Base-by-base conservation (phyloP, 345 rosid genomes). In the Clarkia xantiana region DNA sequence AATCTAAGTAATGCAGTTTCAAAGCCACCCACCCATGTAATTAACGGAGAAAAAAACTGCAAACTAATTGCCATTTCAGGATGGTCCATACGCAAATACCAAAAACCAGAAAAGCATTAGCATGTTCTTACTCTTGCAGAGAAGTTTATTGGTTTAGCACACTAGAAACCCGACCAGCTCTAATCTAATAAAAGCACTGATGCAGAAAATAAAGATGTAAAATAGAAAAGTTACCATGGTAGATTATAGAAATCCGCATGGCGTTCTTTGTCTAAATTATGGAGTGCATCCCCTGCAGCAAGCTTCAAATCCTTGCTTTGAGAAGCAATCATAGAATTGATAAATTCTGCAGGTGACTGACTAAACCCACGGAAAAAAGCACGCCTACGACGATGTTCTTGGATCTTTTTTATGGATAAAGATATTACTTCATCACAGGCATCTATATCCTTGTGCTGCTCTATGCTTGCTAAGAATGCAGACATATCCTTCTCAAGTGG, bases 331-430 rank as follows among this genome's bases (percentile, higher is more conserved):
- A 61, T 53, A 0, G 45, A 39, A 53, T 54, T 54, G 59, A 61
- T 49, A n/a, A 61, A 61, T 42, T 61, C 65, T 0, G 59, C 65
- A 17, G 65, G 65, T 12, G 59, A 61, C 53, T 61, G 58, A 61
- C 64, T 53, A 49, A 61, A 61, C 18, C 54, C 64, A 34, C 47
- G 65, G 40, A 61, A 61, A 54, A 61, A 61, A 6, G 65, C 53
- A 12, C 59, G 54, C 49, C 65, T 61, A 18, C 44, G 39, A 14
- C 29, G 17, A 42, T 61, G 65, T 50, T 44, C 49, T 14, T 25
- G 59, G 49, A 61, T 61, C 43, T 61, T 55, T 53, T 47, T 48
- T 12, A 61, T 54, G 18, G 60, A 48, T 36, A 59, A 48, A 54
- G 18, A 45, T 9, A 61, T 49, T 45, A 45, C 17, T 22, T 55